Evolutionary conservation across 2,329 filamentous ascomycete species (phyloP), one percentile per base, ranked within the genome.

Genomic region (Epichloe brachyelytri): DNA sequence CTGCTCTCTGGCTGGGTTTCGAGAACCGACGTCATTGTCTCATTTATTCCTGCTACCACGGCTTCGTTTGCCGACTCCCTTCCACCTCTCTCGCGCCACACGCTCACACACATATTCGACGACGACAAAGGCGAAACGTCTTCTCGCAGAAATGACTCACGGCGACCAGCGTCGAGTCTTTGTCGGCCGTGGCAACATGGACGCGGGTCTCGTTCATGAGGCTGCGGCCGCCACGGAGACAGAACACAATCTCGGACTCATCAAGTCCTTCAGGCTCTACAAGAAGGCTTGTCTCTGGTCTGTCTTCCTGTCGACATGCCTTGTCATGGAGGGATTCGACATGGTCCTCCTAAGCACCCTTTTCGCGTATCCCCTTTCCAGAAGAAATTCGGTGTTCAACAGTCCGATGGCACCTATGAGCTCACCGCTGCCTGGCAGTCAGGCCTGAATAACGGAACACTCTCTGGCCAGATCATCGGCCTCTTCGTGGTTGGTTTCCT

Each of bases 401-500:
- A 62, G 12, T 54, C 61, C 1, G 58, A 72, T 30, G 71, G 67
- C 1, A 62, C 56, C 0, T 75, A 75, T 53, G 63, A 76, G 52
- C 60, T 79, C 46, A 69, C 71, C 1, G 71, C 72, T 2, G 63
- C 69, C 0, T 79, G 77, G 77, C 76, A 78, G 58, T 68, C 74
- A 2, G 74, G 69, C 6, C 62, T 79, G 3, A 68, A 66, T 41
- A 77, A 76, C 43, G 75, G 70, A 10, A 67, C 70, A 0, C 64
- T 70, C 5, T 68, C 68, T 2, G 77, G 77, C 11, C 67, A 73
- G 51, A 73, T 79, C 20, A 40, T 78, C 2, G 77, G 77, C 2
- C 66, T 77, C 3, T 68, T 76, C 49, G 33, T 73, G 48, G 74
- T 70, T 52, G 77, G 76, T 14, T 65, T 69, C 51, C 59, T 77